Evolutionary conservation across 2,329 filamentous ascomycete genomes (phyloP), one percentile per base, ranked within the genome.

Genomic region (Paraconiothyrium brasiliense): DNA sequence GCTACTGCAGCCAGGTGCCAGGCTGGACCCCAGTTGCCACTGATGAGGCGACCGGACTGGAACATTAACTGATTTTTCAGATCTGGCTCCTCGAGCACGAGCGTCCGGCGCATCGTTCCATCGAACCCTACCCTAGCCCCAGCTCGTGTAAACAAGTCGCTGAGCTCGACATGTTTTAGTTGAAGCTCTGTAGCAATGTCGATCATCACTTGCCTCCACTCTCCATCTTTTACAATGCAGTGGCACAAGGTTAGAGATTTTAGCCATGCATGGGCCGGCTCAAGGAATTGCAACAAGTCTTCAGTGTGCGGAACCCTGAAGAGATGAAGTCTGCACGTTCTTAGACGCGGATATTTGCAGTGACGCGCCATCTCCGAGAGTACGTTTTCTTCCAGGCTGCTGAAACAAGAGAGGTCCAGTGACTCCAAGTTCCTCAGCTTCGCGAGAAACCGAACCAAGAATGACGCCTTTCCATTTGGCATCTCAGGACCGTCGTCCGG

Each of bases 361-460:
- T 69, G 63, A 9, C 57, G 58, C 8, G 71, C 69, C 63, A 76
- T 68, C 14, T 70, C 64, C 2, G 59, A 58, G 22, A 76, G 68
- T 0, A 74, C 44, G 39, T 75, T 60, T 0, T 39, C 55, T 20
- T 76, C 71, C 4, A 76, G 60, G 16, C 32, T 64, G 41, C 69
- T 74, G 32, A 67, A 72, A 52, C 68, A 74, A 22, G 67, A 71
- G 10, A 76, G 20, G 5, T 66, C 65, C 11, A 76, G 34, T 0
- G 37, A 9, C 1, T 46, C 48, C 9, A 76, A 37, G 13, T 68
- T 69, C 0, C 13, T 57, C 24, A 64, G 67, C 37, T 72, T 75
- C 1, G 68, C 63, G 0, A 76, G 64, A 35, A 76, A 74, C 1
- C 73, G 67, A 4, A 76, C 68, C 1, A 71, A 60, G 48, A 76